Conservation (phyloP, 2,329 filamentous ascomycete genomes). For the Tolypocladium ovalisporum region DNA sequence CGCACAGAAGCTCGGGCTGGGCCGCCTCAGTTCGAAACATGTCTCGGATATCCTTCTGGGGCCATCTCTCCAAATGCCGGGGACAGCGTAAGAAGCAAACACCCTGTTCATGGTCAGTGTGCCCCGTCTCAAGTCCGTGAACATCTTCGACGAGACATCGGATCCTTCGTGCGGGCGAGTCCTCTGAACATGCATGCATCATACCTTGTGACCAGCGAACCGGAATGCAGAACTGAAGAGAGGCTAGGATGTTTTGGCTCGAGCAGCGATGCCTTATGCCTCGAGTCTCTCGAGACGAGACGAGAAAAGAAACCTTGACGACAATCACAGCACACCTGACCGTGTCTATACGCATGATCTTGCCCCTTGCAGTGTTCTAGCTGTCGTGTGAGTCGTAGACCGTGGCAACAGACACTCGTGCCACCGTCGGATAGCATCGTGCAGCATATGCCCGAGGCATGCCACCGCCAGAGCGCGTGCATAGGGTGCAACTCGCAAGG, state of each 20-base stretch:
- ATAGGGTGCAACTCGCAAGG: not conserved
- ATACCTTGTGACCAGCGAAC: not conserved
- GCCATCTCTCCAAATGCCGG: not conserved
- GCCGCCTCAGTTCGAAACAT: not conserved
- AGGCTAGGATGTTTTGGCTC: not conserved
- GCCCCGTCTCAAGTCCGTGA: not conserved
- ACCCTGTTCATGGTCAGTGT: not conserved
- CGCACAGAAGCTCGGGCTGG: not conserved
- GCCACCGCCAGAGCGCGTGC: not conserved
- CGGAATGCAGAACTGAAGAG: not conserved
- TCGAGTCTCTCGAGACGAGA: not conserved
- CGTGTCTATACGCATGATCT: not conserved
- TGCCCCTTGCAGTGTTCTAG: not conserved
- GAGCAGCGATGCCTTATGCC: not conserved
- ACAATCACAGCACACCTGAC: not conserved
- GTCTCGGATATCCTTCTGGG: not conserved
- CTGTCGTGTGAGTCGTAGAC: not conserved
- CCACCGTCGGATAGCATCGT: not conserved
- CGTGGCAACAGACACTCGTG: not conserved
- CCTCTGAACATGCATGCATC: not conserved
- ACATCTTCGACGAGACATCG: not conserved
- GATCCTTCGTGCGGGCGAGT: not conserved
- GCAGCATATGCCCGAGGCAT: not conserved
- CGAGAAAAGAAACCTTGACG: not conserved
- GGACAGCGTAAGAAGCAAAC: not conserved